Evolutionary conservation across 2,329 filamentous ascomycete genomes (phyloP).

Genomic region (Fusarium globosum): DNA sequence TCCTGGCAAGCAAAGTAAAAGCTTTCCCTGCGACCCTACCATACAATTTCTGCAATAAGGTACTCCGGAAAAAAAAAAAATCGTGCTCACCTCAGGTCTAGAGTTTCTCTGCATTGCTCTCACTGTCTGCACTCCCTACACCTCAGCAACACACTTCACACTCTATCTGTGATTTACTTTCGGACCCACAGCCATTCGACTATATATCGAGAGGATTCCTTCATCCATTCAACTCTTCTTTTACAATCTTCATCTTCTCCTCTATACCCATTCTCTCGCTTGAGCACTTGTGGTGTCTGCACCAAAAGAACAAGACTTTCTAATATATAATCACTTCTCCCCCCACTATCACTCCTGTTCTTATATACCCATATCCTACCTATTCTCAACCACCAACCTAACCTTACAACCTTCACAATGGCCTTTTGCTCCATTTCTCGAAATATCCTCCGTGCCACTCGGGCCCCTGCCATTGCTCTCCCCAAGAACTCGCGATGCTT

Average conservation of each 20-base stretch:
- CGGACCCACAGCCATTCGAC: constrained; percentile 32
- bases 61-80: not conserved
- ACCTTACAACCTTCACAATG: constrained; percentile 45
- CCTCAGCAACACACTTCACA: constrained; percentile 27
- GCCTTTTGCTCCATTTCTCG: constrained; percentile 47
- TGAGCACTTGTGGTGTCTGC: not conserved
- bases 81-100: constrained; percentile 24
- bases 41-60: constrained; percentile 16
- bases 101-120: constrained; percentile 28
- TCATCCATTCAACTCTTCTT: constrained; percentile 17
- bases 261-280: constrained; percentile 10
- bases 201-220: constrained; percentile 42
- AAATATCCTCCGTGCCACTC: constrained; percentile 50
- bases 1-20: constrained; percentile 17
- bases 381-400: constrained; percentile 5
- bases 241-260: constrained; percentile 15
- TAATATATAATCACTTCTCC: constrained; percentile 21
- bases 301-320: not conserved
- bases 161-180: constrained; percentile 28
- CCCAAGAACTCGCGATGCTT: constrained; percentile 48
- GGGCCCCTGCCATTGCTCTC: constrained; percentile 45
- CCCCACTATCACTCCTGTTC: not conserved
- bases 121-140: constrained; percentile 18
- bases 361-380: constrained; percentile 7
- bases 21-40: constrained; percentile 23